Base-by-base conservation (phyloP, 495 filamentous ascomycete species). In the Hypoxylon lienhwacheense region DNA sequence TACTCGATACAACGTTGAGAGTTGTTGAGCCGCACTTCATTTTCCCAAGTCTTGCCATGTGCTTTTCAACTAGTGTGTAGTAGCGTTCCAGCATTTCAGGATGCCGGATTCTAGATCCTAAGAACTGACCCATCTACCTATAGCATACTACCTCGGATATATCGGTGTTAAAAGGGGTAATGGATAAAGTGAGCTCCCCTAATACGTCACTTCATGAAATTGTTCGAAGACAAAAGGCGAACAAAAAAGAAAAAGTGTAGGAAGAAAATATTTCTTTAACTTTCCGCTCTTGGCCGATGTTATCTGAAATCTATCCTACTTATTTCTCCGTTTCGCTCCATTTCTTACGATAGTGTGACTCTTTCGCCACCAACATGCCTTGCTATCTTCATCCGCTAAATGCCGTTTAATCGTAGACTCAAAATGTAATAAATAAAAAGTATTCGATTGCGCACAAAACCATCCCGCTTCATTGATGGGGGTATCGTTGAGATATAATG, bases 401-500 rank as follows among this genome's bases (percentile, higher is more conserved):
- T 42, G 40, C 46, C 17, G n/a, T 21, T 5, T 6, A 4, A 47
- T 41, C 26, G 15, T 22, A 19, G 20, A 24, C 21, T 36, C 22
- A 46, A 52, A 16, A 5, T n/a, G 21, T 11, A 21, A 35, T 35
- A 19, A 34, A 47, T 14, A 25, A 37, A 31, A 42, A 52, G 40
- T 2, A 39, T 37, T 22, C 20, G 37, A 24, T 25, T 20, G 28
- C 25, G 36, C 29, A 54, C 16, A 25, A 57, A 59, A 42, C 34
- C 44, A 20, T 65, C 55, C 43, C 35, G 53, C 36, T 47, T 56
- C 52, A 29, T 61, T 53, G 58, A 52, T 56, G 52, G 59, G 54
- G 59, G 59, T 63, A 63, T 63, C 59, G 59, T 63, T 63, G 59
- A 63, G 59, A 63, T 63, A 59, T 63, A 39, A 57, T 63, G 62